These are phyloP conservation scores for Plasmodium relictum DNA, from an alignment of 169 alveolate genomes.

Conservation along the genomic window DNA sequence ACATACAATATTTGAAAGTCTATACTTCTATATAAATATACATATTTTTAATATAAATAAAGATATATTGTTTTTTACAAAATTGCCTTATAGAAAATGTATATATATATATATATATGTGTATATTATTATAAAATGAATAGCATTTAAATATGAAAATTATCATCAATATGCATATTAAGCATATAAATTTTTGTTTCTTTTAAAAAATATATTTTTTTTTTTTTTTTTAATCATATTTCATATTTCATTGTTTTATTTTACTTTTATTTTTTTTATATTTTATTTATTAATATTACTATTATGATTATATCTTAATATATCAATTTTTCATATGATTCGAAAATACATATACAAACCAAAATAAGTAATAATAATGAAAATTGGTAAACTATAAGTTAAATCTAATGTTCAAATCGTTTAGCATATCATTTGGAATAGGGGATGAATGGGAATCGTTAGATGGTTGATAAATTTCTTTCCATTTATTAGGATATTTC, in stretches of 20 bases:
- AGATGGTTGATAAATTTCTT: constrained; percentile 42
- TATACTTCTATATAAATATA: constrained; percentile 13
- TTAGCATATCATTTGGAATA: constrained; percentile 67
- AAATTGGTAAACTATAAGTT: constrained; percentile 16
- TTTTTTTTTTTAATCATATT: neutral
- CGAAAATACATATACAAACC: constrained; percentile 1
- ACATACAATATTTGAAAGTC: constrained; percentile 6
- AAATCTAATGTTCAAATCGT: constrained; percentile 54
- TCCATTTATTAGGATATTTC: constrained; percentile 74
- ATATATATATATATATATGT: constrained; percentile 1
- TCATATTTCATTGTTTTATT: neutral
- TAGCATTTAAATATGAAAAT: neutral
- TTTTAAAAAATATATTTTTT: neutral
- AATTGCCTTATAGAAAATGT: constrained; percentile 19
- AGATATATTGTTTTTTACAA: constrained; percentile 23
- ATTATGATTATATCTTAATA: constrained; percentile 9
- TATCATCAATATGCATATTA: neutral
- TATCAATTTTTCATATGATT: neutral
- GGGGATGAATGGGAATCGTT: constrained; percentile 55
- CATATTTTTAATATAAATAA: constrained; percentile 17
- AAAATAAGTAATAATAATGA: neutral
- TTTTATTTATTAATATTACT: neutral
- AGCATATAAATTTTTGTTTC: neutral
- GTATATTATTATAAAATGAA: neutral
- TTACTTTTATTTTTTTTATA: neutral